Base-by-base conservation (phyloP, 163 green algal genomes). In the Scenedesmus sp. region DNA sequence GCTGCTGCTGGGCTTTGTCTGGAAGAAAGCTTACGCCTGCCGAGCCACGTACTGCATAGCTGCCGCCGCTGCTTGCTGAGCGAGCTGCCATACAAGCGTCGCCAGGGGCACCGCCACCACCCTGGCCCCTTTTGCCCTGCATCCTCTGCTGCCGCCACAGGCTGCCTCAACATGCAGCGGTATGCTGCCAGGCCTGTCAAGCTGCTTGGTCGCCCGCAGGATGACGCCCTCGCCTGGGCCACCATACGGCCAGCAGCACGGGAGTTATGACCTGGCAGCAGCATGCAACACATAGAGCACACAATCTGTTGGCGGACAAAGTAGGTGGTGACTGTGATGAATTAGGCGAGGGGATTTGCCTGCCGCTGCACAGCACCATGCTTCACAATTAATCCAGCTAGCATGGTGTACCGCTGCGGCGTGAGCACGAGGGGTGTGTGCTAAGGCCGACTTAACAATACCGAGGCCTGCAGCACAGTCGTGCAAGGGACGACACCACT, bases 201-300 rank as follows among this genome's bases (percentile, higher is more conserved):
- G 76, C 20, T 84, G 85, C 60, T 66, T 56, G 13, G 60, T 88
- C 52, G 70, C 90, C 8, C 52, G 85, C 12, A 93, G 60, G 8
- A 89, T 26, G 3, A 91, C 85, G 15, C 56, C 59, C 18, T 85
- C 90, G 46, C 90, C 90, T 20, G 67, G 85, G 12, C 59, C 90
- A 57, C 90, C 90, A 86, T 88, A 54, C 90, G 85, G 52, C 90
- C 90, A 34, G 90, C 90, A 34, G 85, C 90, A 26, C 90, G 85
- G 8, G 90, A 76, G 60, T 88, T 56, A 9, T 93, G 60, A 59
- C 90, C 90, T 91, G 85, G 54, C 7, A 6, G 52, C 8, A 16
- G 62, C n/a, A 23, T 46, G 34, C 34, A 46, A 46, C 34, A 46
- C 34, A 46, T 46, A 26, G 26, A 26, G 26, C 34, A 46, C 34